These are phyloP conservation scores for Phyllosticta citribraziliensis DNA, from an alignment of 2,329 filamentous ascomycete species.

Conservation along the genomic window DNA sequence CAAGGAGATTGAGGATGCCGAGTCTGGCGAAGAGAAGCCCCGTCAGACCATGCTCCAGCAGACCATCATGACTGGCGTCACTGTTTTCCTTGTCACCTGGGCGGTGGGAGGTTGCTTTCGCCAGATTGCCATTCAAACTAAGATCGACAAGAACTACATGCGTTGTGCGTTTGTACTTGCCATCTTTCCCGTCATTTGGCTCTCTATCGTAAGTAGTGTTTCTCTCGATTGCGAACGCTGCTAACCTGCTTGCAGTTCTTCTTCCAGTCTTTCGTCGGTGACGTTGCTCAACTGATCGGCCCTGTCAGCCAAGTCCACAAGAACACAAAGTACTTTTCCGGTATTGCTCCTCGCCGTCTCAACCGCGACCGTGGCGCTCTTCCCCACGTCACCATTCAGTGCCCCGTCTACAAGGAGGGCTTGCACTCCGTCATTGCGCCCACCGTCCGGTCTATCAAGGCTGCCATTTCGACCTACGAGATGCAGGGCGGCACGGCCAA, in stretches of 20 bases:
- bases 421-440: constrained; percentile 53
- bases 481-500: constrained; percentile 69
- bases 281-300: constrained; percentile 33
- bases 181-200: constrained; percentile 48
- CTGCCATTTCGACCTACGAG: constrained; percentile 67
- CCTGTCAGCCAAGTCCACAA: constrained; percentile 34
- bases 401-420: constrained; percentile 35
- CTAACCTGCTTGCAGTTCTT: constrained; percentile 29
- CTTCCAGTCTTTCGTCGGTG: constrained; percentile 35
- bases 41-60: constrained; percentile 48
- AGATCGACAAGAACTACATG: constrained; percentile 43
- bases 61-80: constrained; percentile 43
- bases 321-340: constrained; percentile 40
- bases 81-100: constrained; percentile 41
- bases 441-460: constrained; percentile 68
- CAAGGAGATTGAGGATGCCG: constrained; percentile 28
- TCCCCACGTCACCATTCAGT: constrained; percentile 47
- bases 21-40: constrained; percentile 31
- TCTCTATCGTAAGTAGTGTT: constrained; percentile 38
- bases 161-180: constrained; percentile 46
- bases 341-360: constrained; percentile 30
- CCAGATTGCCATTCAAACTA: constrained; percentile 44
- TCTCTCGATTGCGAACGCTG: background rate
- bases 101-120: constrained; percentile 47
- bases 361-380: constrained; percentile 24